Evolutionary conservation across 768 basidiomycete genomes (phyloP).

Genomic region (Daedalea quercina): DNA sequence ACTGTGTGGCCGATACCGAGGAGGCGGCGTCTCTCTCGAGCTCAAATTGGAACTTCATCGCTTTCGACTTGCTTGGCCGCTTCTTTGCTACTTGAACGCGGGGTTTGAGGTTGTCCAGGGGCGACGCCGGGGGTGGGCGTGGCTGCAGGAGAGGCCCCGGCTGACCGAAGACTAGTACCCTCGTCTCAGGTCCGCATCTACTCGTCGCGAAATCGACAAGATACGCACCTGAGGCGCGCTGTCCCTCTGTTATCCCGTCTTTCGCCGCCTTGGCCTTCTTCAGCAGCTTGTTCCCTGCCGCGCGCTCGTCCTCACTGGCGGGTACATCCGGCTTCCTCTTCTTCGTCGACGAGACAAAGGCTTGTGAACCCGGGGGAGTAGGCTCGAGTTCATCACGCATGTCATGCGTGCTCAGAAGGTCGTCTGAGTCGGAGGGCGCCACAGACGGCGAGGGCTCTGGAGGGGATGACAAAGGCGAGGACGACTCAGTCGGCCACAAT

Average conservation of each 20-base stretch:
- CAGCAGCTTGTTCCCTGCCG: neutral
- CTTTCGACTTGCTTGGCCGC: too few species aligned
- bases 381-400: slow-evolving; percentile 2
- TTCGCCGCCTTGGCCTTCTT: neutral
- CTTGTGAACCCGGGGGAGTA: neutral
- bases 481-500: too few species aligned
- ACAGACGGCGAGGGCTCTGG: neutral
- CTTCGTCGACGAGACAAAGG: neutral
- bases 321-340: neutral
- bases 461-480: neutral
- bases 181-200: too few species aligned
- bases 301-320: neutral
- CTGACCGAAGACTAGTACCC: too few species aligned
- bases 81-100: neutral
- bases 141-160: neutral
- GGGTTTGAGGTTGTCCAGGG: neutral
- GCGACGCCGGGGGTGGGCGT: neutral
- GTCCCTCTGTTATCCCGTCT: neutral
- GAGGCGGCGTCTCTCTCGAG: too few species aligned
- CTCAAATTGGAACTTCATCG: too few species aligned
- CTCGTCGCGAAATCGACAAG: too few species aligned
- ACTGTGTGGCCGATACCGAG: too few species aligned
- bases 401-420: neutral
- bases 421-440: neutral
- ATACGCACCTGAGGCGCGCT: neutral